Conservation (phyloP, 345 rosid species). For the Clarkia xantiana region DNA sequence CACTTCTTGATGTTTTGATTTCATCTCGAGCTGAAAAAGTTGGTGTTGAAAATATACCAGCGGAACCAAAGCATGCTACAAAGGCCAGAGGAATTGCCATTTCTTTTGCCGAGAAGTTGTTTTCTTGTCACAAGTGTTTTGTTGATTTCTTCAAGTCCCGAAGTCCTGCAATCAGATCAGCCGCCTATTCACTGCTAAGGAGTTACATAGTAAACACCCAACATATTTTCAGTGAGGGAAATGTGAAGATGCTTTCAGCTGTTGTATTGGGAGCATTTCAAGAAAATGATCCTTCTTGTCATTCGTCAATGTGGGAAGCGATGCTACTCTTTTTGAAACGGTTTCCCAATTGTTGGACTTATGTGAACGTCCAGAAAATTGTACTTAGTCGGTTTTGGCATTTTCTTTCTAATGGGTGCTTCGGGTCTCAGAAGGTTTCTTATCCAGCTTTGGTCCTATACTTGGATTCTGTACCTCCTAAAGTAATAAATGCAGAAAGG, state of each 20-base stretch:
- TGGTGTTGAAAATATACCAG: slow-evolving; percentile 39
- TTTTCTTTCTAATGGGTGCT: slow-evolving; percentile 79
- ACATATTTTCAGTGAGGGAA: slow-evolving; percentile 49
- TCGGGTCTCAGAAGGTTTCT: slow-evolving; percentile 76
- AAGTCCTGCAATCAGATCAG: slow-evolving; percentile 62
- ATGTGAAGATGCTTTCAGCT: slow-evolving; percentile 46
- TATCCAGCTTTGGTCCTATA: slow-evolving; percentile 79
- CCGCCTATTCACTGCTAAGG: slow-evolving; percentile 56
- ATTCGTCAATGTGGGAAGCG: slow-evolving; percentile 88
- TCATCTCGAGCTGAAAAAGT: slow-evolving; percentile 31
- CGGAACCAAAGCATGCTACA: slow-evolving; percentile 49
- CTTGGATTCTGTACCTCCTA: slow-evolving; percentile 50
- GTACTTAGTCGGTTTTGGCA: slow-evolving; percentile 52
- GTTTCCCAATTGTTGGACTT: slow-evolving; percentile 70
- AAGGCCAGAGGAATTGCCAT: slow-evolving; percentile 66
- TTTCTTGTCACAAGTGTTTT: slow-evolving; percentile 59
- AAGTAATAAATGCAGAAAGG: slow-evolving; percentile 42
- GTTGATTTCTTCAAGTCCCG: slow-evolving; percentile 58
- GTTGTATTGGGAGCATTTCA: slow-evolving; percentile 72
- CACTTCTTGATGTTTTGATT: slow-evolving; percentile 67
- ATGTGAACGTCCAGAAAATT: slow-evolving; percentile 50
- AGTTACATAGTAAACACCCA: slow-evolving; percentile 62
- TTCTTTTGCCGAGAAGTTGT: slow-evolving; percentile 65
- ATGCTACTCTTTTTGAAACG: slow-evolving; percentile 55
- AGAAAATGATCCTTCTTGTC: slow-evolving; percentile 79